These are phyloP conservation scores for Pogostemon cablin DNA, from an alignment of 257 asterid genomes.

Conservation along the genomic window DNA sequence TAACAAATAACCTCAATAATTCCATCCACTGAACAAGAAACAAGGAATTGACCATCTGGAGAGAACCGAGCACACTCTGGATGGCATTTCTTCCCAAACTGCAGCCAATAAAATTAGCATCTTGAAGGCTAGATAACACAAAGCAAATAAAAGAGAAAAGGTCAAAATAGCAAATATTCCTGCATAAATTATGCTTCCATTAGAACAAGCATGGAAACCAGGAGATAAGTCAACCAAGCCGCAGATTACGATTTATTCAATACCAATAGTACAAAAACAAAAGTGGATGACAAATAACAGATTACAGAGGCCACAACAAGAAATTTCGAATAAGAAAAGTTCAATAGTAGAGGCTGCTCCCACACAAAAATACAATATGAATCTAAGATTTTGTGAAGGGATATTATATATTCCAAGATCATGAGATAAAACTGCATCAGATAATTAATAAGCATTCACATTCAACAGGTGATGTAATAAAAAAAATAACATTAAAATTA, in stretches of 20 bases:
- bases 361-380: not conserved
- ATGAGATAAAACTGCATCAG: not conserved
- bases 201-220: not conserved
- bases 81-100: slow-evolving; percentile 96
- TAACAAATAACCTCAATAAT: slow-evolving; percentile 71
- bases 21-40: slow-evolving; percentile 95
- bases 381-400: not conserved
- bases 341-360: slow-evolving; percentile 7
- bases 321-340: slow-evolving; percentile 12
- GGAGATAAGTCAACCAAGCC: slow-evolving; percentile 16
- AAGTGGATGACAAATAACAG: not conserved
- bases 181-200: not conserved
- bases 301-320: slow-evolving; percentile 12
- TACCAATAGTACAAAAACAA: not conserved
- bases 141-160: slow-evolving; percentile 14
- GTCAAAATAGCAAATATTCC: not conserved
- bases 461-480: slow-evolving; percentile 1
- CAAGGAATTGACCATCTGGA: slow-evolving; percentile 99
- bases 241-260: not conserved
- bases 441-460: not conserved
- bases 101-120: slow-evolving; percentile 40
- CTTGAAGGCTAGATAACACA: slow-evolving; percentile 24
- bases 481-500: not conserved
- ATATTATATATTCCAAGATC: not conserved
- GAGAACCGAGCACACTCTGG: slow-evolving; percentile 92